Percentiles rank a stretch among this genome's conserved stretches.
Conservation (phyloP, 164 flowering plant genomes). For the Paratinospora sagittata region DNA sequence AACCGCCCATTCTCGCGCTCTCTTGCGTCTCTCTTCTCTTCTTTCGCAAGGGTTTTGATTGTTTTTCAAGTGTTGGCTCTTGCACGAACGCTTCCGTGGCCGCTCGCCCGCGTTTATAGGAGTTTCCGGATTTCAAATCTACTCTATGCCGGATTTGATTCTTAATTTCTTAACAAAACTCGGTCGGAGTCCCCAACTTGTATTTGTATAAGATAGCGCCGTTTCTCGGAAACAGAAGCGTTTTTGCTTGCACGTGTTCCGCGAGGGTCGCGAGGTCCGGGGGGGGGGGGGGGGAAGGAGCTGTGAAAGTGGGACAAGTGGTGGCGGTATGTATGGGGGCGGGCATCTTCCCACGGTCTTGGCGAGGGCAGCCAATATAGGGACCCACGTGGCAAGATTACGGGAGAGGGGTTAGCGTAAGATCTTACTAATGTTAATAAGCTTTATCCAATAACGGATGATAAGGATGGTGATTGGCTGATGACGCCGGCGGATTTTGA, state of each 20-base stretch:
- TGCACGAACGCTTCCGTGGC: neutral
- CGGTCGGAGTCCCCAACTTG: too few relatives aligned
- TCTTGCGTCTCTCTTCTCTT: slow-evolving; percentile 7
- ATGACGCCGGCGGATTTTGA: neutral
- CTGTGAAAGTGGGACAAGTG: too few relatives aligned
- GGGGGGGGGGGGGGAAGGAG: too few relatives aligned
- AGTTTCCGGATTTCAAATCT: slow-evolving; percentile 14
- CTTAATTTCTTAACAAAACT: too few relatives aligned
- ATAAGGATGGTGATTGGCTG: slow-evolving; percentile 10
- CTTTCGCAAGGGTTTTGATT: slow-evolving; percentile 14
- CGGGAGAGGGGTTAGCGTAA: neutral
- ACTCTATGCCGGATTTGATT: slow-evolving; percentile 1
- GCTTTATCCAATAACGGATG: neutral
- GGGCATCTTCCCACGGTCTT: neutral
- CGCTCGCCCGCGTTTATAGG: slow-evolving; percentile 4
- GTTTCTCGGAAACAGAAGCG: too few relatives aligned
- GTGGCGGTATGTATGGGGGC: too few relatives aligned
- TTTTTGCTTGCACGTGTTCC: too few relatives aligned
- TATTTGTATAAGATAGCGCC: too few relatives aligned
- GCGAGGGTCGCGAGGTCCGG: neutral
- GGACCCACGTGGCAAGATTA: neutral
- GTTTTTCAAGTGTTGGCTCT: neutral
- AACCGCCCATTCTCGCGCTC: slow-evolving; percentile 50
- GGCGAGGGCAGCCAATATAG: too few relatives aligned
- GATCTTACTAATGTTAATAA: neutral